Base-by-base conservation (phyloP, 2,329 filamentous ascomycete genomes). In the Colletotrichum caudatum region DNA sequence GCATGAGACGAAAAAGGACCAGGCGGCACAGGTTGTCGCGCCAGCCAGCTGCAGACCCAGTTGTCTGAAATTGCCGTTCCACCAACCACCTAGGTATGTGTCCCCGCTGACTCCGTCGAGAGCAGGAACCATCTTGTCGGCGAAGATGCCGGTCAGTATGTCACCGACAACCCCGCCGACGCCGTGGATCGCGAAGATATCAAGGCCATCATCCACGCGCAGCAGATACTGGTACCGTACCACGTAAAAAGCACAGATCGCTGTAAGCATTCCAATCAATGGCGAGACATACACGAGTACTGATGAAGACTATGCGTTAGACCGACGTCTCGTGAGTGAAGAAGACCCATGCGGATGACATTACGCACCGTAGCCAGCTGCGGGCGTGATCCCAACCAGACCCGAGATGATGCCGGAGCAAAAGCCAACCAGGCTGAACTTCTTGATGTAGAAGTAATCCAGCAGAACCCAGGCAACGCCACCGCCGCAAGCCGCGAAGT, bases 361-460 rank as follows among this genome's bases (percentile, higher is more conserved):
- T 23, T 3, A 41, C 63, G 23, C 67, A 74, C 76, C 83, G 66
- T 83, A 89, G 77, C 94, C 93, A 18, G 94, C 92, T 3, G 92
- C 92, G 7, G 94, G 93, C 11, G 94, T 96, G 66, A 96, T 96
- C 75, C 94, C 93, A 46, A 97, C 94, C 29, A 97, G 90, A 64
- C 94, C 93, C 37, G 93, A 92, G 79, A 98, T 95, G 75, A 91
- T 91, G 73, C 95, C 95, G 50, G 94, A 96, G 86, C 94, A 96
- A 92, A 95, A 95, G 0, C 85, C 86, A 5, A 88, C 81, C 62
- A 88, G 82, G 58, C 82, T 85, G 77, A 87, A 88, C 74, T 84
- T 84, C 23, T 79, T 75, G 50, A 78, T 83, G 73, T 85, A 81
- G 53, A 85, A 66, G 72, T 88, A 88, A 57, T 89, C 87, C 0